Evolutionary conservation across 2,329 filamentous ascomycete species (phyloP).

Genomic region (Cladosporium sp.): DNA sequence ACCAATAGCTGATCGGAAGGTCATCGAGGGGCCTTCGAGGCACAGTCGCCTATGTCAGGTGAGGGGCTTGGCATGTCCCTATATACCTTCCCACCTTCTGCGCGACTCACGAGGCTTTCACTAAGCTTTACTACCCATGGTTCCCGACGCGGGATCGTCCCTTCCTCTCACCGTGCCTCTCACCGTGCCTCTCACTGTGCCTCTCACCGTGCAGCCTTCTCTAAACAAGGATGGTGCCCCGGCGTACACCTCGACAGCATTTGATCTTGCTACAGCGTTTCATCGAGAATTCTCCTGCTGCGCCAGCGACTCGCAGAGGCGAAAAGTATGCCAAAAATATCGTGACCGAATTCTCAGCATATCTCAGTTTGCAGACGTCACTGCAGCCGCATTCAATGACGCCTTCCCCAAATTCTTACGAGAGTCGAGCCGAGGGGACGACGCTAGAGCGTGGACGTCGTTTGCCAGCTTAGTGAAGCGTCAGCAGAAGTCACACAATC

Average conservation of each 20-base stretch:
- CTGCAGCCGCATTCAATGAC: constrained; percentile 2
- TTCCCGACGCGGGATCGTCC: background rate
- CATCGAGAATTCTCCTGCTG: background rate
- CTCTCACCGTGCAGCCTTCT: too few relatives aligned
- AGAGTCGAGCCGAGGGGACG: background rate
- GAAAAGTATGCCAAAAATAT: background rate
- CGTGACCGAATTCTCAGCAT: constrained; percentile 1
- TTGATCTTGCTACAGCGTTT: background rate
- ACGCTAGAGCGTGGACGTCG: background rate
- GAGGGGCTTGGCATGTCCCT: too few relatives aligned
- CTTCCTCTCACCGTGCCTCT: background rate
- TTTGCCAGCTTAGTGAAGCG: background rate
- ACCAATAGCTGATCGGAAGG: too few relatives aligned
- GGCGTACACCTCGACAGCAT: background rate
- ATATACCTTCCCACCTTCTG: background rate
- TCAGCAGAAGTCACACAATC: background rate
- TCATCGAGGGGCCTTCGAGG: too few relatives aligned
- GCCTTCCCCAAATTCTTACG: constrained; percentile 1
- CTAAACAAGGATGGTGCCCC: background rate
- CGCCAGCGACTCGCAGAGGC: background rate
- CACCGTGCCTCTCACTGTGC: too few relatives aligned
- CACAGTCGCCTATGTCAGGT: too few relatives aligned
- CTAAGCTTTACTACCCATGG: background rate
- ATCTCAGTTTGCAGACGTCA: background rate
- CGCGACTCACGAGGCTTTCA: constrained; percentile 6